Conservation (phyloP, 179 eudicot genomes). For the Pouteria campechiana region DNA sequence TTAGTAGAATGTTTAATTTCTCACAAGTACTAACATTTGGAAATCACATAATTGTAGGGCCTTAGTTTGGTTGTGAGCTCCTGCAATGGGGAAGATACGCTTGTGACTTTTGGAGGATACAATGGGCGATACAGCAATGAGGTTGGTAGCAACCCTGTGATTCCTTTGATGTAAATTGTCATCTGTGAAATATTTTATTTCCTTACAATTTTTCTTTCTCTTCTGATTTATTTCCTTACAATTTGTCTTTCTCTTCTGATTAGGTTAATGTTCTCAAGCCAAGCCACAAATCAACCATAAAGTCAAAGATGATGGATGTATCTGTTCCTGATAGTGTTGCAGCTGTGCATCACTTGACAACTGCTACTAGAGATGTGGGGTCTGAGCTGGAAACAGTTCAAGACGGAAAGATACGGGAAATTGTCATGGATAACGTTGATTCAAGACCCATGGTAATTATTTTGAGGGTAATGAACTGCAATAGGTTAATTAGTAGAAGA, state of each 20-base stretch:
- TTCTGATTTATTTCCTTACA: slow-evolving; percentile 3
- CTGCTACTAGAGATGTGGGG: slow-evolving; percentile 56
- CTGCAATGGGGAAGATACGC: slow-evolving; percentile 57
- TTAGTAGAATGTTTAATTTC: no score
- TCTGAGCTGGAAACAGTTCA: slow-evolving; percentile 59
- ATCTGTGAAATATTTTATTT: no score
- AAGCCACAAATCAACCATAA: slow-evolving; percentile 78
- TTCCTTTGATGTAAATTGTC: neutral
- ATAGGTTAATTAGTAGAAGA: no score
- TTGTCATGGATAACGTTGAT: slow-evolving; percentile 63
- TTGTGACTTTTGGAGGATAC: slow-evolving; percentile 89
- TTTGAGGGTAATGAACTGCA: no score
- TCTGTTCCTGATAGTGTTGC: slow-evolving; percentile 63
- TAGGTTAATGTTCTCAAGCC: slow-evolving; percentile 86
- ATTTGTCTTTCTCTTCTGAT: slow-evolving; percentile 3
- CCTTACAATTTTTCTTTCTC: neutral
- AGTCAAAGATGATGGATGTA: slow-evolving; percentile 50
- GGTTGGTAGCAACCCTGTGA: slow-evolving; percentile 21
- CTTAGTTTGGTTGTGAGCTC: slow-evolving; percentile 86
- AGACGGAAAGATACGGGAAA: slow-evolving; percentile 83
- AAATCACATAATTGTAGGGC: slow-evolving; percentile 73
- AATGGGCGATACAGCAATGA: slow-evolving; percentile 94
- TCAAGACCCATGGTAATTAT: slow-evolving; percentile 43
- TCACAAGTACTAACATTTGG: no score
- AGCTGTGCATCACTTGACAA: slow-evolving; percentile 65